A percentile compares a stretch with the other conserved stretches of the same genome.
phyloP scores from a whole-genome alignment of 2,329 filamentous ascomycete species.

The Cordyceps pruinosa region DNA sequence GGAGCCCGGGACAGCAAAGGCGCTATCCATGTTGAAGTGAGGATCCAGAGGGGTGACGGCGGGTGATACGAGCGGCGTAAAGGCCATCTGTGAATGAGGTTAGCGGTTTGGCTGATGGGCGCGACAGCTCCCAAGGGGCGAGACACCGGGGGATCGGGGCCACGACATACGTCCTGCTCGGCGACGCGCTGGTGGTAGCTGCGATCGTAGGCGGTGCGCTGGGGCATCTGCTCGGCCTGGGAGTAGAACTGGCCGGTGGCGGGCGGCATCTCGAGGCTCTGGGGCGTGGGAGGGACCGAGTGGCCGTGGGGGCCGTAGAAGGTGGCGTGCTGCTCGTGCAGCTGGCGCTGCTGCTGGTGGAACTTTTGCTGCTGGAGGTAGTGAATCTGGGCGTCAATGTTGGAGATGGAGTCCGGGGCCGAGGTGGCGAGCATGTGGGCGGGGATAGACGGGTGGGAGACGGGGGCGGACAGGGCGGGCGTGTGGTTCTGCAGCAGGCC shows the following conservation, averaged over 20 bases:
- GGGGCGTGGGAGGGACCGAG: constrained; percentile 71
- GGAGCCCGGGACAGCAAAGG: constrained; percentile 58
- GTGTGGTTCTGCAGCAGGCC: constrained; percentile 39
- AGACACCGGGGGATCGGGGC: not conserved
- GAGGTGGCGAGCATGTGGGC: constrained; percentile 36
- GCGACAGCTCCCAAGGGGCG: not conserved
- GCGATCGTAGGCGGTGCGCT: constrained; percentile 56
- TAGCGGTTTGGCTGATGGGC: not conserved
- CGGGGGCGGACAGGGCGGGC: constrained; percentile 40
- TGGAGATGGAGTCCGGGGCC: constrained; percentile 45
- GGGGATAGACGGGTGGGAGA: constrained; percentile 39
- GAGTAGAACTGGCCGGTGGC: constrained; percentile 52
- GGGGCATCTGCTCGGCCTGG: constrained; percentile 44
- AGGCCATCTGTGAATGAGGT: constrained; percentile 52
- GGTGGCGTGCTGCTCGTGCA: constrained; percentile 50
- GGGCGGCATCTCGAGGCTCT: constrained; percentile 69
- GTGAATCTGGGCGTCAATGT: constrained; percentile 60
- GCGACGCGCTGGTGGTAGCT: constrained; percentile 59
- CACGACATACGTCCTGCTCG: constrained; percentile 59
- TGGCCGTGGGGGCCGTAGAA: constrained; percentile 49
- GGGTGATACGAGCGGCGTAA: constrained; percentile 77
- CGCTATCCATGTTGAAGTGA: constrained; percentile 54
- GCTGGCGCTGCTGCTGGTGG: constrained; percentile 52
- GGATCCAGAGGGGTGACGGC: constrained; percentile 73
- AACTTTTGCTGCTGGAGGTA: constrained; percentile 58